Evolutionary conservation across 139 green algal species (phyloP), one percentile per base, ranked within the genome.

Genomic region (Asterochloris sp.): DNA sequence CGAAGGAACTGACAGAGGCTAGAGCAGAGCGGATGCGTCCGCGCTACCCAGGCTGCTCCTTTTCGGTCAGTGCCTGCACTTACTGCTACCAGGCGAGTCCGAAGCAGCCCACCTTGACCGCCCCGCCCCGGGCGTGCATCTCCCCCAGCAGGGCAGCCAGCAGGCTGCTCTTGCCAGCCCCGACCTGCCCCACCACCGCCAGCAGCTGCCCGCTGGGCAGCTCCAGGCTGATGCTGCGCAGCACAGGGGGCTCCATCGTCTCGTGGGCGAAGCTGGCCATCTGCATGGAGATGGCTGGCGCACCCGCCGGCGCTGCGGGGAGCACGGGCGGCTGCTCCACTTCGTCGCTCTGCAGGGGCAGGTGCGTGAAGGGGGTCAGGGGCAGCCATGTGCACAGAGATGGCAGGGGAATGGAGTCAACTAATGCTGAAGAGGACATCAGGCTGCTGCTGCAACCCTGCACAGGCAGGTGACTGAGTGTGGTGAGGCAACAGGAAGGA

Each of bases 101-200:
- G 38, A 54, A 1, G 73, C 27, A 29, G 29, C 17, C 19, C 19
- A 80, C 76, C 76, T 80, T n/a, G 11, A 80, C 16, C 0, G 24
- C 68, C 60, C 76, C 76, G 17, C 76, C 76, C 24, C 60, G 27
- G 12, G 26, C 27, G 16, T 81, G 86, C 78, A 98, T 83, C 89
- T 98, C 94, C 0, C 91, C 92, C 29, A 98, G 88, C 73, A 98
- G 88, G 11, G 89, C 92, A 8, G 87, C 85, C 84, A 98, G 88
- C 62, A 98, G 69, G 62, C 84, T 92, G 81, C 79, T 91, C 88
- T 98, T 98, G 78, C 94, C 94, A 29, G 85, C 82, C 12, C 91
- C 91, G 68, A 93, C 85, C 67, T 84, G 26, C 21, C 77, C 77
- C 17, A 73, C 62, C 63, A 81, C 77, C 62, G 73, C 73, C 62